Percentiles rank a stretch among this genome's conserved stretches.
These are phyloP conservation scores for Thelonectria blattea DNA, from an alignment of 2,329 filamentous ascomycete species.

Conservation along the genomic window DNA sequence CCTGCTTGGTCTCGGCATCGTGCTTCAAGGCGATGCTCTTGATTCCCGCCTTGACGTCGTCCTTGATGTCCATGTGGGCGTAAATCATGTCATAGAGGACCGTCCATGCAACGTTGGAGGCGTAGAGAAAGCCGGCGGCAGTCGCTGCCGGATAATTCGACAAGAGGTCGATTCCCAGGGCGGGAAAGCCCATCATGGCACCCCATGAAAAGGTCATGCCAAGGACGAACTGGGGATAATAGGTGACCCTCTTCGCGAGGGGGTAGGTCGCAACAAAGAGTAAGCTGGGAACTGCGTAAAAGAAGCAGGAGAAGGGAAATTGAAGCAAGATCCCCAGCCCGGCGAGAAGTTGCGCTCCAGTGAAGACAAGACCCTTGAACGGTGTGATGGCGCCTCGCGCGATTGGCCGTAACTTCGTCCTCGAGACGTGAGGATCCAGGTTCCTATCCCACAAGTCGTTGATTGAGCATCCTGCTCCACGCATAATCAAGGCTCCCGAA, in stretches of 20 bases:
- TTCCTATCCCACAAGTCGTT: constrained; percentile 92
- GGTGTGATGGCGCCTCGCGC: constrained; percentile 79
- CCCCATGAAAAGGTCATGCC: constrained; percentile 90
- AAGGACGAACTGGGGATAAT: constrained; percentile 85
- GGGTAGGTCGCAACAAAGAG: constrained; percentile 78
- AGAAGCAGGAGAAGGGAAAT: constrained; percentile 75
- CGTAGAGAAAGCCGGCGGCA: constrained; percentile 73
- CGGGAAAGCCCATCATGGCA: constrained; percentile 85
- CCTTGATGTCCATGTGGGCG: constrained; percentile 88
- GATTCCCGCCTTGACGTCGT: constrained; percentile 85
- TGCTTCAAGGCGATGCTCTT: constrained; percentile 87
- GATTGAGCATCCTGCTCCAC: constrained; percentile 85
- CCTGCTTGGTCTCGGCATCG: constrained; percentile 75
- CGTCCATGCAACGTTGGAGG: constrained; percentile 84
- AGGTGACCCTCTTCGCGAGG: constrained; percentile 82
- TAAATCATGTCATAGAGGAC: constrained; percentile 93
- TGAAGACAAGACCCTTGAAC: constrained; percentile 73
- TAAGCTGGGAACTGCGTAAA: constrained; percentile 78
- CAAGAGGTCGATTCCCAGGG: constrained; percentile 78
- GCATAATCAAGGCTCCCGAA: constrained; percentile 81
- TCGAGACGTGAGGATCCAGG: constrained; percentile 78
- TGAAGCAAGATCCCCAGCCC: constrained; percentile 78
- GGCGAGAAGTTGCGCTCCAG: constrained; percentile 73
- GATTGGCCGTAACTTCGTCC: constrained; percentile 80
- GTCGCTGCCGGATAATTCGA: constrained; percentile 65